Evolutionary conservation across 2,329 filamentous ascomycete genomes (phyloP), one percentile per base, ranked within the genome.

Genomic region (Nannizziopsis barbatae): DNA sequence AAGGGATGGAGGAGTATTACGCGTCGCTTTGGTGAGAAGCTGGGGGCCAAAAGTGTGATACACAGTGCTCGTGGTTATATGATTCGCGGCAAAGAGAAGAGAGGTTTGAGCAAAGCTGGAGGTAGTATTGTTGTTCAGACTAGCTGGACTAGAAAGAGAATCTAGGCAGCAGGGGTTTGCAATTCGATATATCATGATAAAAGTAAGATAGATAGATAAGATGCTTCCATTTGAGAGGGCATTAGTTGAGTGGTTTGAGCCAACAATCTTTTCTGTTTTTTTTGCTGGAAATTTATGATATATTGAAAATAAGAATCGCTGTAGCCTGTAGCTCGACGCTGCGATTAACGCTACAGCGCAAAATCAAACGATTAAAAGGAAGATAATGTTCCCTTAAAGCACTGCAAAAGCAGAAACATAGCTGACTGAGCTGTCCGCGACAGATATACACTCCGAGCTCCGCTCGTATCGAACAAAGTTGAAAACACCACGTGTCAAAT

Each of bases 401-500:
- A 89, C 73, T 7, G 89, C 87, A 72, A 92, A 94, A 2, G 88
- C 92, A 62, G 89, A 90, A 2, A 86, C 88, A 65, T 98, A 98
- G 68, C 89, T 95, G 45, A 98, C 92, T 57, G 89, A 95, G 56
- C 81, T 92, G 54, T 95, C 86, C 12, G 62, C 65, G 1, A 82
- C 71, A 27, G 73, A 72, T 55, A 76, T 72, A 2, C 84, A 84
- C 64, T 93, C 70, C 51, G 79, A 81, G 66, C 90, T 98, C 51
- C 89, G 78, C 62, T 95, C 82, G 65, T 98, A 98, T 59, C 84
- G 75, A 49, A 95, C 75, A 59, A 96, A 87, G 57, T 76, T 79
- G 65, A 96, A 93, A 45, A 64, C 73, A 3, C 78, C 72, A 50
- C 66, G 67, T 46, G 44, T 31, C 49, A 50, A 44, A 47, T 47